Percentiles rank a stretch among this genome's conserved stretches.
These are phyloP conservation scores for Holtermannia corniformis DNA, from an alignment of 768 basidiomycete species.

Conservation along the genomic window DNA sequence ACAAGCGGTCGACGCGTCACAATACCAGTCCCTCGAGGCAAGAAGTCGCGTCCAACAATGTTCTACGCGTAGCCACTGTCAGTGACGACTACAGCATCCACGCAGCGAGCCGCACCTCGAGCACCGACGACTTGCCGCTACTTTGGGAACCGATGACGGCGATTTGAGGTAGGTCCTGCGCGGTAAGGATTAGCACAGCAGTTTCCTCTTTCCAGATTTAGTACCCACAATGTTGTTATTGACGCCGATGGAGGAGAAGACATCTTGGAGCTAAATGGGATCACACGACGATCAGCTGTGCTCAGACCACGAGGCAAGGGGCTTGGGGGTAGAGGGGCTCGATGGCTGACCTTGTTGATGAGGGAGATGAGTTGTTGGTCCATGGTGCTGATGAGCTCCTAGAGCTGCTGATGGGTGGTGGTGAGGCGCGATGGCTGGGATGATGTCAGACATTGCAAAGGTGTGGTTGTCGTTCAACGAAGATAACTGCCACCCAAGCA, in stretches of 20 bases:
- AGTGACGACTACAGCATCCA: neutral
- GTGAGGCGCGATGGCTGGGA: no score
- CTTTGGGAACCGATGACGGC: slow-evolving; percentile 45
- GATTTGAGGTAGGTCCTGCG: slow-evolving; percentile 45
- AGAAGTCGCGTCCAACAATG: slow-evolving; percentile 94
- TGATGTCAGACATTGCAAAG: no score
- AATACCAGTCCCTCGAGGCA: slow-evolving; percentile 97
- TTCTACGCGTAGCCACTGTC: slow-evolving; percentile 50
- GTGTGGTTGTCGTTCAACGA: no score
- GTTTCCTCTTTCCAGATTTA: neutral
- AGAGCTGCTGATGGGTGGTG: no score
- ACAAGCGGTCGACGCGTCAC: slow-evolving; percentile 95
- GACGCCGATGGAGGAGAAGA: slow-evolving; percentile 41
- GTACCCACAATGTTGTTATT: slow-evolving; percentile 35
- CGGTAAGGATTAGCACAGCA: no score
- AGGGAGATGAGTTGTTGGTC: slow-evolving; percentile 43
- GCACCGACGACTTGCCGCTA: slow-evolving; percentile 45
- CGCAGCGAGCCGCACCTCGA: slow-evolving; percentile 39
- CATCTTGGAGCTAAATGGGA: slow-evolving; percentile 40
- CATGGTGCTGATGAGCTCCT: slow-evolving; percentile 18
- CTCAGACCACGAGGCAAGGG: neutral
- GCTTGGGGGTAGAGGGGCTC: slow-evolving; percentile 5
- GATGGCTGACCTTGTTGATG: slow-evolving; percentile 41
- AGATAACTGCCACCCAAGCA: no score
- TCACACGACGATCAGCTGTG: neutral